phyloP scores from a whole-genome alignment of 2,329 filamentous ascomycete species.

The Aaosphaeria pasadenensis region DNA sequence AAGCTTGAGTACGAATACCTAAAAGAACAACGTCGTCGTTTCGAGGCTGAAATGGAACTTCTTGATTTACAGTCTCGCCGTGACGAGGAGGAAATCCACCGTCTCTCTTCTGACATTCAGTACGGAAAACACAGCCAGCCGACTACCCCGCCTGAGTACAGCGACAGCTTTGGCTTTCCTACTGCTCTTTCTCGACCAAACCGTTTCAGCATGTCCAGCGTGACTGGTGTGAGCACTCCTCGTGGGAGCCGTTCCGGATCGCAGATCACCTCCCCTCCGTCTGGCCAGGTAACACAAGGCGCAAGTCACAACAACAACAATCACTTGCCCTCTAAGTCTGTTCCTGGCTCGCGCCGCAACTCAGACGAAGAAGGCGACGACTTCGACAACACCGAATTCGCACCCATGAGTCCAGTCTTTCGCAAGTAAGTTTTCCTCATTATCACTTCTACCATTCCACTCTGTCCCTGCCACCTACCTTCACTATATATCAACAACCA shows the following conservation, averaged over 20 bases:
- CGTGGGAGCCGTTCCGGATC: conserved; percentile 75
- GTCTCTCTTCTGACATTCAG: conserved; percentile 76
- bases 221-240: conserved; percentile 65
- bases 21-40: conserved; percentile 81
- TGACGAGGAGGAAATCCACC: conserved; percentile 79
- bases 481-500: background rate
- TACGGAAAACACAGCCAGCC: conserved; percentile 86
- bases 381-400: conserved; percentile 70
- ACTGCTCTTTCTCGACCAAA: conserved; percentile 80
- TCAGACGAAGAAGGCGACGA: conserved; percentile 84
- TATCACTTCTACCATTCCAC: conserved; percentile 1
- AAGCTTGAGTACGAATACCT: conserved; percentile 89
- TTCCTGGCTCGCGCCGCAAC: conserved; percentile 82
- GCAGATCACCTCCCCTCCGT: conserved; percentile 74
- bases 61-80: conserved; percentile 80
- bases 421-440: conserved; percentile 32
- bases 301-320: conserved; percentile 49
- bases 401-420: conserved; percentile 28
- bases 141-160: conserved; percentile 92
- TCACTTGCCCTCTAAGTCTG: conserved; percentile 74
- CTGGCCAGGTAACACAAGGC: conserved; percentile 49
- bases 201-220: conserved; percentile 83
- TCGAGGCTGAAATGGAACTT: conserved; percentile 89
- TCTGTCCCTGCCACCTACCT: background rate
- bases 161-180: conserved; percentile 73